Conservation (phyloP, 169 alveolate species). For the Plasmodium sp. region DNA sequence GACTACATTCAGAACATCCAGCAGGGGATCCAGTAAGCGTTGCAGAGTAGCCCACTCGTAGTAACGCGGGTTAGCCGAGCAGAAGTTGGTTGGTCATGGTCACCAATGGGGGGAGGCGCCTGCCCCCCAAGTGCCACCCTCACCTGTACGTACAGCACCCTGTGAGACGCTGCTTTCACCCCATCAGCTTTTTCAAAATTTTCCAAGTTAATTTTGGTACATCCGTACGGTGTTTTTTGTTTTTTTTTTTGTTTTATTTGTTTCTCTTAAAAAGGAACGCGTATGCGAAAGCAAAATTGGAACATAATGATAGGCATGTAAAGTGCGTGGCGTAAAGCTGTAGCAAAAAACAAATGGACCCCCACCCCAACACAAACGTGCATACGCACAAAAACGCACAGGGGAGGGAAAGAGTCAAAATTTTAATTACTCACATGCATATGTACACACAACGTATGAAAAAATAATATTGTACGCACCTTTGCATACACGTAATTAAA, state of each 20-base stretch:
- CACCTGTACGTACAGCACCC: neutral
- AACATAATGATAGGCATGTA: neutral
- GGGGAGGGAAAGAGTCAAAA: neutral
- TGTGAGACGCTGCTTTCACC: neutral
- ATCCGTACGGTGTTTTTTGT: neutral
- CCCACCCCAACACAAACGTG: neutral
- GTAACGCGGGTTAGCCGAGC: neutral
- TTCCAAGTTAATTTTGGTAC: neutral
- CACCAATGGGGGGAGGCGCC: neutral
- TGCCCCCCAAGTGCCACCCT: neutral
- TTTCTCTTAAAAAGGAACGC: neutral
- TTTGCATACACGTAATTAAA: neutral
- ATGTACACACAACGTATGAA: neutral
- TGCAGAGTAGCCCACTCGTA: neutral
- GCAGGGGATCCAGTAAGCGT: constrained; percentile 53
- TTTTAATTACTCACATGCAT: neutral
- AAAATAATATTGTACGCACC: neutral
- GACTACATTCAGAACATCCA: constrained; percentile 71
- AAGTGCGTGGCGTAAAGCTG: neutral
- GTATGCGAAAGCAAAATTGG: neutral
- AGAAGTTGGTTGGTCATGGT: neutral
- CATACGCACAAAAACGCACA: neutral
- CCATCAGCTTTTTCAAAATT: neutral
- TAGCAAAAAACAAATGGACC: neutral
- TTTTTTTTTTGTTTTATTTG: too few relatives aligned